phyloP scores from a whole-genome alignment of 495 filamentous ascomycete species.

The Penicillium bovifimosum region DNA sequence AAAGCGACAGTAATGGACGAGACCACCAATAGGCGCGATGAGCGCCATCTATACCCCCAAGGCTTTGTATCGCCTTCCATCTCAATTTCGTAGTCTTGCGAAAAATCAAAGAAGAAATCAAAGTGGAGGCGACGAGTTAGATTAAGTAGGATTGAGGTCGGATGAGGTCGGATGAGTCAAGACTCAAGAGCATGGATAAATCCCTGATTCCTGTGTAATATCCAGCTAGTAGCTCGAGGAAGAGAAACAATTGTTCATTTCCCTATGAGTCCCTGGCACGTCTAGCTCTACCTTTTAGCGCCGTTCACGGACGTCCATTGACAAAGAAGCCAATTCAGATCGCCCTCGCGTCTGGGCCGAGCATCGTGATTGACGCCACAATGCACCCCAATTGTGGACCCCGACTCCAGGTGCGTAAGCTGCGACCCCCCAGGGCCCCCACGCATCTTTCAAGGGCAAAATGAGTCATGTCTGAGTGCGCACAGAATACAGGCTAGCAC shows the following conservation, averaged over 20 bases:
- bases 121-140: neutral
- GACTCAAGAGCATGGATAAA: no score
- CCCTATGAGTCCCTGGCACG: neutral
- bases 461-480: no score
- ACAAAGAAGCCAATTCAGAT: neutral
- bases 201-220: neutral
- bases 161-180: no score
- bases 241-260: neutral
- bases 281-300: neutral
- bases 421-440: neutral
- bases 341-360: neutral
- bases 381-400: neutral
- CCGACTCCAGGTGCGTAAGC: no score
- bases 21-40: constrained; percentile 15
- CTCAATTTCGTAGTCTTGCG: neutral
- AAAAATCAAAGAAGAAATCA: neutral
- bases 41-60: constrained; percentile 20
- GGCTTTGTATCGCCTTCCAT: constrained; percentile 4
- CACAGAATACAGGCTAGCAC: neutral
- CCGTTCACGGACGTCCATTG: neutral
- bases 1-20: constrained; percentile 13
- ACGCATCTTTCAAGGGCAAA: no score
- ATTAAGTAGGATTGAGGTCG: neutral
- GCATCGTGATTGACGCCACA: constrained; percentile 3
- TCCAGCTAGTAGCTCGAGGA: neutral